Evolutionary conservation across 495 filamentous ascomycete genomes (phyloP).

Genomic region (Ramalina intermedia): DNA sequence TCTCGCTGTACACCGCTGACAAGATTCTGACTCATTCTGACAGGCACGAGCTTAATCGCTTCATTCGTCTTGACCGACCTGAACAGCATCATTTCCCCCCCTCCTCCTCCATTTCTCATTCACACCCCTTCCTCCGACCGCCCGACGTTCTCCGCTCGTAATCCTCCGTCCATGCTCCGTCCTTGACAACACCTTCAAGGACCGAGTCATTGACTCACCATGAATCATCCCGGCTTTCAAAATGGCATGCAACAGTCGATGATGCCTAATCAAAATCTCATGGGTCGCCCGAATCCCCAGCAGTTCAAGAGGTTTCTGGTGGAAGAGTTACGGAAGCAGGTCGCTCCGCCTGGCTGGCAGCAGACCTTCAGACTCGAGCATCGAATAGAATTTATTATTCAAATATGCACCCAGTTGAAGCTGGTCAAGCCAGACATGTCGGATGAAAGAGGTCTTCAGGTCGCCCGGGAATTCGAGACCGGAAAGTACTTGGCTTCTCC

Average conservation of each 20-base stretch:
- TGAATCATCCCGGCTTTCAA: not conserved
- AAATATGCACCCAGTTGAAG: slow-evolving; percentile 32
- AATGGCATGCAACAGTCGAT: not conserved
- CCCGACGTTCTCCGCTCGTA: not conserved
- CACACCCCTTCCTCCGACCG: not conserved
- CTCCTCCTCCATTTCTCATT: not conserved
- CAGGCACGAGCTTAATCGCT: not conserved
- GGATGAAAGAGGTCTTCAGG: slow-evolving; percentile 24
- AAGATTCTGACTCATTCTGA: not conserved
- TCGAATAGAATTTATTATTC: slow-evolving; percentile 28
- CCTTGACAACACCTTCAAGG: not conserved
- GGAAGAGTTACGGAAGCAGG: slow-evolving; percentile 17
- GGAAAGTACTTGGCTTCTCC: slow-evolving; percentile 31
- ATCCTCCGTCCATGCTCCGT: not conserved
- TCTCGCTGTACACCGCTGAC: not conserved
- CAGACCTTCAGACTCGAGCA: slow-evolving; percentile 26
- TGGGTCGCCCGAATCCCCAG: not conserved
- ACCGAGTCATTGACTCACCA: not conserved
- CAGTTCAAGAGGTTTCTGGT: not conserved
- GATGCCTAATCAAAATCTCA: not conserved
- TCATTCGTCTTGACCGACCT: no score
- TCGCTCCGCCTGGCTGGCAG: slow-evolving; percentile 32
- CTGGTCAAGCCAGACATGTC: slow-evolving; percentile 35
- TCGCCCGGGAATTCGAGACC: slow-evolving; percentile 34
- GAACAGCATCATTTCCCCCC: not conserved